Conservation (phyloP, 768 basidiomycete genomes). For the Hericium erinaceus region DNA sequence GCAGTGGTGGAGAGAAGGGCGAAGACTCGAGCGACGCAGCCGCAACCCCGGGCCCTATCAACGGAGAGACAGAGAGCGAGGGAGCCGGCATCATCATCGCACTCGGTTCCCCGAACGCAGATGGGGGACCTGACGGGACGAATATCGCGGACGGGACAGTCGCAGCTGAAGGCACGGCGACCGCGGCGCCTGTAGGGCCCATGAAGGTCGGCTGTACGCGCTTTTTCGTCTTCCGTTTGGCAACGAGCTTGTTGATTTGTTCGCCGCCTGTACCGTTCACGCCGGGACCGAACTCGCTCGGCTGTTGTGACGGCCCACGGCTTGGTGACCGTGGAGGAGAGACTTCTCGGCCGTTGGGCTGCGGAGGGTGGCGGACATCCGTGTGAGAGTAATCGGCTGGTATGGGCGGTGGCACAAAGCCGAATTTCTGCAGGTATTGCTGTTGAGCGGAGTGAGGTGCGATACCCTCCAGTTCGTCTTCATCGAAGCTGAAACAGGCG, state of each 20-base stretch:
- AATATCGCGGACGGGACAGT: background rate
- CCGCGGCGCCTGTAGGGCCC: constrained; percentile 17
- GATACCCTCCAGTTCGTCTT: constrained; percentile 74
- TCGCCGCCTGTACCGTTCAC: constrained; percentile 28
- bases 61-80: constrained; percentile 4
- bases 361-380: constrained; percentile 9
- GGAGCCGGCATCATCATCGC: constrained; percentile 1
- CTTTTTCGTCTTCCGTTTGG: constrained; percentile 48
- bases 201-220: constrained; percentile 42
- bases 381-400: constrained; percentile 65
- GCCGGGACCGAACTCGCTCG: constrained; percentile 31
- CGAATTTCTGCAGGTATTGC: constrained; percentile 76
- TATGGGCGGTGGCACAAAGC: constrained; percentile 56
- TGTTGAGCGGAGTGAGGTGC: constrained; percentile 65
- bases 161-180: constrained; percentile 25
- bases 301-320: constrained; percentile 24
- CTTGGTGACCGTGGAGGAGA: constrained; percentile 44
- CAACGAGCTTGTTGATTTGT: constrained; percentile 58
- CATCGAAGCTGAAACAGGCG: constrained; percentile 77
- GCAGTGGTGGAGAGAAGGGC: constrained; percentile 3
- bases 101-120: background rate
- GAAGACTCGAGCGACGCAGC: constrained; percentile 9
- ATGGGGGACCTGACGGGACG: background rate
- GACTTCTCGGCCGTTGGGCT: constrained; percentile 16
- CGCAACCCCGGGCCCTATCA: constrained; percentile 7